Conservation (phyloP, 164 flowering plant species). For the Warburgia ugandensis region DNA sequence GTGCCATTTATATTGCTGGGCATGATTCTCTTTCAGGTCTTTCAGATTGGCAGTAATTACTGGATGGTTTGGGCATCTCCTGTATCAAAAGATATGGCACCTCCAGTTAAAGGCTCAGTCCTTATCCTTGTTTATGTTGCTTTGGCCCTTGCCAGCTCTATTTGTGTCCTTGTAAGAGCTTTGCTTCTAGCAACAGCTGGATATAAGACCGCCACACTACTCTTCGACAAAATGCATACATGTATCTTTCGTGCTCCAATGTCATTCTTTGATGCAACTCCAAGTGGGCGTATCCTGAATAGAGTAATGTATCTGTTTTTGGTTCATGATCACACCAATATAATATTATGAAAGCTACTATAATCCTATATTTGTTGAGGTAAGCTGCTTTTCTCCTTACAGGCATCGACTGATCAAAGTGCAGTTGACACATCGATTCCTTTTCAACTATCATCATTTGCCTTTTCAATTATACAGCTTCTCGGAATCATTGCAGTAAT, state of each 20-base stretch:
- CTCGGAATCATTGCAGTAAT: constrained; percentile 79
- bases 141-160: constrained; percentile 59
- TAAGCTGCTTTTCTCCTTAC: constrained; percentile 4
- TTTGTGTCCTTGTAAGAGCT: constrained; percentile 52
- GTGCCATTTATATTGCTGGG: constrained; percentile 60
- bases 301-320: constrained; percentile 33
- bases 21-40: constrained; percentile 51
- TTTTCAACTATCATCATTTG: constrained; percentile 33
- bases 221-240: constrained; percentile 73
- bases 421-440: constrained; percentile 59
- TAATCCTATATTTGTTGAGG: not conserved
- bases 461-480: constrained; percentile 55
- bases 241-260: constrained; percentile 88
- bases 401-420: constrained; percentile 97
- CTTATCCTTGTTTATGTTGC: constrained; percentile 57
- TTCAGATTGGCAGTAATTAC: constrained; percentile 87
- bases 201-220: constrained; percentile 61
- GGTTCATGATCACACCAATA: no score
- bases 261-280: constrained; percentile 97
- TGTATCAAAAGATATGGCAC: constrained; percentile 38
- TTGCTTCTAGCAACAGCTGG: constrained; percentile 49
- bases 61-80: constrained; percentile 99
- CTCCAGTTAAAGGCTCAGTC: constrained; percentile 33
- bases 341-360: no score
- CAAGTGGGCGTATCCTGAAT: constrained; percentile 80